Conservation (phyloP, 108 stramenopile genomes). For the Cyclostephanos tholiformis region DNA sequence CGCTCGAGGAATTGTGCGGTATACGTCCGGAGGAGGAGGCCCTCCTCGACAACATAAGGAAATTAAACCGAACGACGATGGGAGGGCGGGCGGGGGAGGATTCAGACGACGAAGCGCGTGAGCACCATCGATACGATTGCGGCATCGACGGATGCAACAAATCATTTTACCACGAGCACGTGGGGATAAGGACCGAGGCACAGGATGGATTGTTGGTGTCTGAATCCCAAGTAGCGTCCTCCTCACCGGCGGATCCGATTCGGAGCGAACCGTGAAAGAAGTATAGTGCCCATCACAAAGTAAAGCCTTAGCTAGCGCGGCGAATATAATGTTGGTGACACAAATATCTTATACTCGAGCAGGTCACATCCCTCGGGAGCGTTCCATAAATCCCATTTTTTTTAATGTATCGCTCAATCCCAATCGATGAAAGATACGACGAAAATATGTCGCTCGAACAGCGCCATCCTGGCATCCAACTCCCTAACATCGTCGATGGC, state of each 20-base stretch:
- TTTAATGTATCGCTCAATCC: no score
- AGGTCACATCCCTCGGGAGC: no score
- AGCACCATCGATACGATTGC: constrained; percentile 68
- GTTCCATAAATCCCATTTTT: no score
- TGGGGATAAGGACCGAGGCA: constrained; percentile 66
- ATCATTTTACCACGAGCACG: constrained; percentile 77
- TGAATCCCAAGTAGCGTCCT: constrained; percentile 44
- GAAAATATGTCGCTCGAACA: no score
- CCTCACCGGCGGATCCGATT: not conserved
- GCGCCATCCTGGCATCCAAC: no score
- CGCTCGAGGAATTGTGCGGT: constrained; percentile 58
- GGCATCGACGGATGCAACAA: constrained; percentile 74
- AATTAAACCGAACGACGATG: constrained; percentile 21
- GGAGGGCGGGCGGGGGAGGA: not conserved
- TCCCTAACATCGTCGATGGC: no score
- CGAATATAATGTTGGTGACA: no score
- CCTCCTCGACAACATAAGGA: constrained; percentile 62
- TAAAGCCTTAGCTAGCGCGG: no score
- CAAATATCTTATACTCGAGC: no score
- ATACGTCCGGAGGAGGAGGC: constrained; percentile 79
- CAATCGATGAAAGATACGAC: no score
- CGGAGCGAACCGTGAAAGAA: no score
- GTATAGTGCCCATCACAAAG: not conserved
- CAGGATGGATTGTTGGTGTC: constrained; percentile 73
- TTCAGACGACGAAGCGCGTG: constrained; percentile 1